Evolutionary conservation across 179 eudicot genomes (phyloP), one percentile per base, ranked within the genome.

Genomic region (Beta corolliflora): DNA sequence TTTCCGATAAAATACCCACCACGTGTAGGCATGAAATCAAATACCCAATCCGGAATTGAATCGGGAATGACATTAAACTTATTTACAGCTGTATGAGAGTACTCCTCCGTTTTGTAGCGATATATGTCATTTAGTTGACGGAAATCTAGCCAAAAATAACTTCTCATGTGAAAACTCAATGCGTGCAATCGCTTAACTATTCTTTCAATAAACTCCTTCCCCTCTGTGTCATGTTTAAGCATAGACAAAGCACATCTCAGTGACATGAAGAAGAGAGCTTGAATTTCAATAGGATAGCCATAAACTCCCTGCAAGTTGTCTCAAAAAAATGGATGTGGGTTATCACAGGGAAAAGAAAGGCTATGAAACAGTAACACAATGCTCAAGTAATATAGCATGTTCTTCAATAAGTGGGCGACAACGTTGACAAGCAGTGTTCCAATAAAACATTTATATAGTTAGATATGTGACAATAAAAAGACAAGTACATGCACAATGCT

Each of bases 221-320:
- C 97, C 61, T 88, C 91, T 1, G 77, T 85, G 61, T 94, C 97
- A 9, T 86, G 95, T 83, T 94, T 94, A 63, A 94, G 89, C 88
- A 94, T 68, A 61, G 85, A 68, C 83, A 87, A 77, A 21, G 98
- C 97, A 81, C 92, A 93, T 81, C 98, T 87, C 61, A 94, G 80
- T 44, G 98, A 89, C 97, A 94, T 93, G 80, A 93, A 94, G 92
- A 94, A 94, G 59, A 94, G 93, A 15, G 95, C 90, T 88, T 94
- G 98, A 76, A 94, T 94, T 85, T 94, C 98, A 58, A 94, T 94
- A 7, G 98, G 98, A 82, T 94, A 94, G 31, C 98, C 98, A 87
- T 93, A 94, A 44, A 94, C 82, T 9, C 98, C 98, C 98, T 94
- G 90, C 74, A 80, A 60, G 1, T 70, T 68, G 58, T 14, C 31